These are phyloP conservation scores for Dactylellina drechsleri DNA, from an alignment of 2,329 filamentous ascomycete genomes.

Conservation along the genomic window DNA sequence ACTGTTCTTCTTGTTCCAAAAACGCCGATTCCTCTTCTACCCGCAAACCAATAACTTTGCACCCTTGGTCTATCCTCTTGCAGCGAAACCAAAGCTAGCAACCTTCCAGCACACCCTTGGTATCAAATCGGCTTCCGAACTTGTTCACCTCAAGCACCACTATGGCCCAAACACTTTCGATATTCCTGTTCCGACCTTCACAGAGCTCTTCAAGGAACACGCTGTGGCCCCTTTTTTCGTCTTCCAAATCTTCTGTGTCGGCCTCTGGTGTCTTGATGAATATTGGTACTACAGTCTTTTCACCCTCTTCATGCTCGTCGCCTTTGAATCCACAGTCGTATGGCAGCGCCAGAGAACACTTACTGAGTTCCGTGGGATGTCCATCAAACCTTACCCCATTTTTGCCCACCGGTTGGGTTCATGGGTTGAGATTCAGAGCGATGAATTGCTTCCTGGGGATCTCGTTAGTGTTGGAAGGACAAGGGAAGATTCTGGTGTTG, in stretches of 20 bases:
- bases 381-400: slow-evolving; percentile 96
- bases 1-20: slow-evolving; percentile 94
- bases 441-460: slow-evolving; percentile 91
- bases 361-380: slow-evolving; percentile 98
- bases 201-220: slow-evolving; percentile 96
- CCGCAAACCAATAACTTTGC: slow-evolving; percentile 77
- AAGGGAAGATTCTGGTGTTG: slow-evolving; percentile 95
- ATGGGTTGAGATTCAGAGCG: slow-evolving; percentile 89
- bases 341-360: slow-evolving; percentile 98
- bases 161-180: slow-evolving; percentile 97
- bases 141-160: slow-evolving; percentile 84
- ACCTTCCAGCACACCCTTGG: slow-evolving; percentile 83
- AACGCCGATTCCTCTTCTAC: slow-evolving; percentile 91
- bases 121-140: slow-evolving; percentile 76
- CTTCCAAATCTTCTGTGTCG: slow-evolving; percentile 98
- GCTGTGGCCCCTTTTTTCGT: slow-evolving; percentile 99
- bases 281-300: slow-evolving; percentile 99
- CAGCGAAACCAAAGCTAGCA: slow-evolving; percentile 78
- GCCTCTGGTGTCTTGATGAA: slow-evolving; percentile 97
- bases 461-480: slow-evolving; percentile 90
- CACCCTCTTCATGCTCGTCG: slow-evolving; percentile 97
- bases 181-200: slow-evolving; percentile 94
- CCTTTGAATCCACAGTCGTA: slow-evolving; percentile 97
- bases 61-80: slow-evolving; percentile 83
- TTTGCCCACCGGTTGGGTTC: slow-evolving; percentile 87